Base-by-base conservation (phyloP, 2,329 filamentous ascomycete species). In the Cercospora sp. region DNA sequence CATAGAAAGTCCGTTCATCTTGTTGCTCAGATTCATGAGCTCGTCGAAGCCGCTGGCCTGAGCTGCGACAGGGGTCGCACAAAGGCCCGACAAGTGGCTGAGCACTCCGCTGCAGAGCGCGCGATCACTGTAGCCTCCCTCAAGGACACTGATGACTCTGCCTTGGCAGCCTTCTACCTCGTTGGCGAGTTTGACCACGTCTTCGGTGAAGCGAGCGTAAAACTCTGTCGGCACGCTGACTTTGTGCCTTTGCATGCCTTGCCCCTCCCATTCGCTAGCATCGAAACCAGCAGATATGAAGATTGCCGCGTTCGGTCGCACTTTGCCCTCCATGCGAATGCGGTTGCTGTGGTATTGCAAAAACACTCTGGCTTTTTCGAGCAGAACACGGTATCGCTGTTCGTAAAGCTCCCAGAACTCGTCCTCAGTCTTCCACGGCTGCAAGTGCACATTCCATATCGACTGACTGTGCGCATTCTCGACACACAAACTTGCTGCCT, bases 221-320 rank as follows among this genome's bases (percentile, higher is more conserved):
- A 99, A 99, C 63, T 94, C 92, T 0, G 94, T 99, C 0, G 95
- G 94, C 2, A 99, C 95, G 76, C 97, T 97, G 75, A 97, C 94
- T 67, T 91, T 90, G 79, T 99, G 95, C 58, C 95, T 87, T 80
- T 99, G 95, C 95, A 99, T 99, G 3, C 92, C 93, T 3, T 87
- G 84, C 18, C 91, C 89, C 79, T 99, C 95, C 89, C 92, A 96
- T 78, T 99, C 93, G 76, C 94, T 97, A 3, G 95, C 95, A 80
- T 99, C 95, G 72, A 99, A 99, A 0, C 95, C 96, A 2, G 95
- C 94, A 57, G 94, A 98, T 60, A 99, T 82, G 81, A 99, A 99
- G 57, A 99, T 93, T 36, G 92, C 94, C 1, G 91, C 92, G 75
- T 90, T 94, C 3, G 93, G 91, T 26, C 82, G 82, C 36, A 89